Evolutionary conservation across 768 basidiomycete species (phyloP), one percentile per base, ranked within the genome.

Genomic region (Boletus eberwhitei): DNA sequence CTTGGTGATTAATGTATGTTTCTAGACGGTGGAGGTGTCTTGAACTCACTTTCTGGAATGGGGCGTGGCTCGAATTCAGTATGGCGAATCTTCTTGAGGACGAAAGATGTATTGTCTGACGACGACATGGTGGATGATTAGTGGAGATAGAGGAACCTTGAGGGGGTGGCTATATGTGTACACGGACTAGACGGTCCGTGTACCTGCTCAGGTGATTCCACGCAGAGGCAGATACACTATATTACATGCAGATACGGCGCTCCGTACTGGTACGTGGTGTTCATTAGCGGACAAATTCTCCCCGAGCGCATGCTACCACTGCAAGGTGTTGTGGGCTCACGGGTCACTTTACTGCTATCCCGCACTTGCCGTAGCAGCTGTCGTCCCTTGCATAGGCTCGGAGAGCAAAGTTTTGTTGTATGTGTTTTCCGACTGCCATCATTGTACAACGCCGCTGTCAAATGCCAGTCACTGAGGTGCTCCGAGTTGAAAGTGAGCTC

Each of bases 61-160:
- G 86, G 83, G 4, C 88, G 77, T 48, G 86, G 75, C 61, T 93
- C 90, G 63, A 82, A 93, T 42, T 74, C 76, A 57, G 88, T 83
- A 41, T 88, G 76, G 8, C 89, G 77, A 59, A 92, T 41, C 52
- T 77, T 81, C 37, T 81, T 79, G 49, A 94, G 77, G 50, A 94
- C 85, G 67, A 93, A 91, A 5, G 89, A 90, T 44, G 77, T 84
- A 67, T 92, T 93, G 71, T 87, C 80, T 26, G 29, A 37, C 42
- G 21, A 35, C 22, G 84, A 77, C 84, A 88, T 87, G 73, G 64
- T 71, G 54, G 55, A 41, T 22, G 39, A 37, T 35, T 36, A 11
- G 29, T 4, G 22, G 37, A 21, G 35, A 24, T 5, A 11, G 26
- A 31, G 21, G 31, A 16, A 16, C 31, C 38, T 32, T 22, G 21